These are phyloP conservation scores for Avena atlantica DNA, from an alignment of 176 grass and related monocot genomes.

Conservation along the genomic window DNA sequence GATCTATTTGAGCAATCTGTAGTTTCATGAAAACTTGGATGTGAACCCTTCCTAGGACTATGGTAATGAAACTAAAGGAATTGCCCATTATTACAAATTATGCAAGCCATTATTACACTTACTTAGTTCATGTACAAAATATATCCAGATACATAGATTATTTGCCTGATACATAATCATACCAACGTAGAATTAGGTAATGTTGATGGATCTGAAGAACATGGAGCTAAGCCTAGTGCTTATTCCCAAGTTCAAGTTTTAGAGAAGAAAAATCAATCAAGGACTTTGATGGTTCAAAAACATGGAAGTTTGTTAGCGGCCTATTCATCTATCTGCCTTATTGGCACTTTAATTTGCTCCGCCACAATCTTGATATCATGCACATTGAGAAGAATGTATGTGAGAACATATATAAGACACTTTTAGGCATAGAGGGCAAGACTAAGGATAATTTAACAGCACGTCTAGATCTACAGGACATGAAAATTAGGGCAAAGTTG, in stretches of 20 bases:
- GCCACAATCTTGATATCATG: not conserved
- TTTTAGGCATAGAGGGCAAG: not conserved
- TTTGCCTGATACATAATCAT: too few relatives aligned
- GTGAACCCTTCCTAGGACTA: too few relatives aligned
- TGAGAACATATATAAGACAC: not conserved
- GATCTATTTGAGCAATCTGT: too few relatives aligned
- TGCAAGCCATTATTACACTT: too few relatives aligned
- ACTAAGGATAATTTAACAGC: slow-evolving; percentile 37
- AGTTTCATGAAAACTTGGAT: too few relatives aligned
- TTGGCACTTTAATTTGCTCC: not conserved
- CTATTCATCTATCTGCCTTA: not conserved
- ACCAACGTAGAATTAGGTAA: too few relatives aligned
- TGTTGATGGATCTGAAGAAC: not conserved
- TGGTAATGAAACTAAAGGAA: too few relatives aligned
- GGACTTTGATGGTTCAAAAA: not conserved
- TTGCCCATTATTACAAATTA: too few relatives aligned
- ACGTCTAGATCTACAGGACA: not conserved
- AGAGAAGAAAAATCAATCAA: not conserved
- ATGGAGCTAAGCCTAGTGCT: not conserved
- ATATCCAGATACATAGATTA: too few relatives aligned
- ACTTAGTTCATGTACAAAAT: too few relatives aligned
- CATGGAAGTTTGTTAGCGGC: not conserved
- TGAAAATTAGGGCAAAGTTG: slow-evolving; percentile 19
- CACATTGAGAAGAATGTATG: not conserved
- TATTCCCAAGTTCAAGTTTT: not conserved